Evolutionary conservation across 768 basidiomycete species (phyloP).

Genomic region (Lyophyllum decastes): DNA sequence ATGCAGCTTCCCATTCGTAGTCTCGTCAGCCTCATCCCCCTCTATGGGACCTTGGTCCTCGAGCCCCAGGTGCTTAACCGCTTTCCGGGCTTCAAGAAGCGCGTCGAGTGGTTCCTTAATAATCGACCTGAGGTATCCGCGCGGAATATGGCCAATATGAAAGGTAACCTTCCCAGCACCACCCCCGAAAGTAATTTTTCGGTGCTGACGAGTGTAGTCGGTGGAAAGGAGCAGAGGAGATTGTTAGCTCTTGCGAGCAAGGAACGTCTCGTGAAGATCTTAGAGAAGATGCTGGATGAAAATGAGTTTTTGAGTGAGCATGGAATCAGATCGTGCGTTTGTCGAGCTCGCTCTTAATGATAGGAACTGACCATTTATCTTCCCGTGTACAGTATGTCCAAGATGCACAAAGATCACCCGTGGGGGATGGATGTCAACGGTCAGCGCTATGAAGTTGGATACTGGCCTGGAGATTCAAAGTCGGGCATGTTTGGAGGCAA

Average conservation of each 20-base stretch:
- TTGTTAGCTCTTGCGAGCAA: constrained; percentile 90
- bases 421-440: constrained; percentile 96
- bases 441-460: constrained; percentile 87
- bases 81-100: constrained; percentile 97
- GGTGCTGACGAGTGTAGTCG: constrained; percentile 24
- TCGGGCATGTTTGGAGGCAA: constrained; percentile 99
- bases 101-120: constrained; percentile 98
- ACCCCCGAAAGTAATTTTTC: neutral
- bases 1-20: constrained; percentile 94
- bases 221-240: constrained; percentile 83
- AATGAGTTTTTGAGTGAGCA: constrained; percentile 95
- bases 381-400: constrained; percentile 68
- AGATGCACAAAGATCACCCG: constrained; percentile 86
- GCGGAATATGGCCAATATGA: constrained; percentile 97
- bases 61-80: constrained; percentile 88
- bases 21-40: constrained; percentile 95
- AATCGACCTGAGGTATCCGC: constrained; percentile 85
- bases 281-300: constrained; percentile 98
- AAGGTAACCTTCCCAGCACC: constrained; percentile 46
- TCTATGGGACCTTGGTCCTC: constrained; percentile 92
- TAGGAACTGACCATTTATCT: neutral
- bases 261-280: constrained; percentile 82
- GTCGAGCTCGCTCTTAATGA: neutral
- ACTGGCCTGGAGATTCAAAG: constrained; percentile 97
- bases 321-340: constrained; percentile 88